Conservation (phyloP, 306 rosid genomes). For the Echinosophora koreensis region DNA sequence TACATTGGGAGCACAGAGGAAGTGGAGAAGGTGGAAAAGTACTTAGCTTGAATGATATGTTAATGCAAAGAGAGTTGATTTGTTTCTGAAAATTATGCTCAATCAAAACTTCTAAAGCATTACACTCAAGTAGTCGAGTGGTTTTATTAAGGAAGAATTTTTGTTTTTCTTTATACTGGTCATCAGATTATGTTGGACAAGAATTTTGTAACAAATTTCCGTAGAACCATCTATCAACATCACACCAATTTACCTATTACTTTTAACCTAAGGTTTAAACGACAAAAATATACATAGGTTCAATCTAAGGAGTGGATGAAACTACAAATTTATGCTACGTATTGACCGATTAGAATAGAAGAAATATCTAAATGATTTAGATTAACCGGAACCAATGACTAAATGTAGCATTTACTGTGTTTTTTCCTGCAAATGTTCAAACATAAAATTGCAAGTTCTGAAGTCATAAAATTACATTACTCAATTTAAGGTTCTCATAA, state of each 20-base stretch:
- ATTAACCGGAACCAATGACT: neutral
- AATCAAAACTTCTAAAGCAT: conserved; percentile 35
- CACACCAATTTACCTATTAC: neutral
- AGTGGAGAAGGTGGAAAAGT: conserved; percentile 93
- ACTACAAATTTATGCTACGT: neutral
- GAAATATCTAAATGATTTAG: neutral
- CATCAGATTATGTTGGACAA: conserved; percentile 22
- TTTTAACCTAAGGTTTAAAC: neutral
- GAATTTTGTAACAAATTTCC: conserved; percentile 7
- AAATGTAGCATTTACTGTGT: neutral
- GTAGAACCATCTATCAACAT: neutral
- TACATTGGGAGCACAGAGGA: conserved; percentile 91
- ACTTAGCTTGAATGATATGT: conserved; percentile 64
- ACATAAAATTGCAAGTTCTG: neutral
- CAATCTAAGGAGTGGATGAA: neutral
- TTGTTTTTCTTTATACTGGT: neutral
- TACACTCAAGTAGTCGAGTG: conserved; percentile 40
- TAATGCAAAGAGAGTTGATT: conserved; percentile 28
- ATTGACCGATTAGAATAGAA: neutral
- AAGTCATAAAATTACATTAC: neutral
- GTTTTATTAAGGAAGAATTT: conserved; percentile 34
- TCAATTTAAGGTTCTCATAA: neutral
- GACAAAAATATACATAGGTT: neutral
- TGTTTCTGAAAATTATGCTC: conserved; percentile 43
- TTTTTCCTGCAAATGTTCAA: conserved; percentile 2